Percentiles rank a stretch among this genome's conserved stretches.
These are phyloP conservation scores for Calamus simplicifolius DNA, from an alignment of 176 grass and related monocot genomes.

Conservation along the genomic window DNA sequence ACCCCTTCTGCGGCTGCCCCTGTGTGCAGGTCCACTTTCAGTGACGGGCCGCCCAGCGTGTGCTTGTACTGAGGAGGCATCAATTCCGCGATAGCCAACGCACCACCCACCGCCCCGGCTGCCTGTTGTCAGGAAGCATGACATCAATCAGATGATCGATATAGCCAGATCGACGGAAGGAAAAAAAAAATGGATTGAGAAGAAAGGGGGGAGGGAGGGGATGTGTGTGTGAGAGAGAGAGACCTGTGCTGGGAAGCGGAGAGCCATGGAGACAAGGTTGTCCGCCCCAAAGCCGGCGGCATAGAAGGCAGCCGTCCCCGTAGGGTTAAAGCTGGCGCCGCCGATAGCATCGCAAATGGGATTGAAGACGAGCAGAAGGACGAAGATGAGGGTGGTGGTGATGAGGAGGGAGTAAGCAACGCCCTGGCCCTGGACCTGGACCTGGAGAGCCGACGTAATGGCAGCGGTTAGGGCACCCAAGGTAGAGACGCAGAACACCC, in stretches of 20 bases:
- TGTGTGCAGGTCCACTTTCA: constrained; percentile 58
- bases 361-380: constrained; percentile 45
- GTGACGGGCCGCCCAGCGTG: constrained; percentile 39
- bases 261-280: constrained; percentile 50
- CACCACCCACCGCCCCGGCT: constrained; percentile 53
- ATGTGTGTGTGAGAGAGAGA: neutral
- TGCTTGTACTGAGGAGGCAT: constrained; percentile 56
- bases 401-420: constrained; percentile 28
- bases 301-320: constrained; percentile 55
- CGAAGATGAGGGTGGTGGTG: constrained; percentile 29
- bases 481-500: constrained; percentile 48
- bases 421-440: constrained; percentile 27
- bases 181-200: too few species aligned
- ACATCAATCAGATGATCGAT: too few species aligned
- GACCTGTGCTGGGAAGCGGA: constrained; percentile 73
- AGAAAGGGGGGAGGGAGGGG: neutral
- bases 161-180: too few species aligned
- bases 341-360: constrained; percentile 38
- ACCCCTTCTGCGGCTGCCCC: constrained; percentile 49
- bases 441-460: constrained; percentile 31
- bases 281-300: constrained; percentile 41
- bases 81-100: constrained; percentile 44
- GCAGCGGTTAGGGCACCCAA: constrained; percentile 35
- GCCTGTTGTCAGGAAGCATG: constrained; percentile 21
- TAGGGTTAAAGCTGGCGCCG: constrained; percentile 64